Evolutionary conservation across 169 alveolate genomes (phyloP).

Genomic region (Pseudocohnilembus persalinus): DNA sequence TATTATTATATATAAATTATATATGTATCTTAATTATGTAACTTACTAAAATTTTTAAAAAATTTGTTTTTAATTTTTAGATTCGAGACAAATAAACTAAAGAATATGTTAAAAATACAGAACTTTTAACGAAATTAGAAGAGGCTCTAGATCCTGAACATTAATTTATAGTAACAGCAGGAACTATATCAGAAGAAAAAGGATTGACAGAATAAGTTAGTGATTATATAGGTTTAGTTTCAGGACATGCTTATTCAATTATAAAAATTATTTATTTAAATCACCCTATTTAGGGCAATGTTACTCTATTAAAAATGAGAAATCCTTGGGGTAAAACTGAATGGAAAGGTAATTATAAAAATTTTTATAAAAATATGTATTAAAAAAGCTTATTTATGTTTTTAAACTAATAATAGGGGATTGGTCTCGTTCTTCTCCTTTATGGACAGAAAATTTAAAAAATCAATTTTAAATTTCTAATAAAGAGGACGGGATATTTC

Average conservation of each 20-base stretch:
- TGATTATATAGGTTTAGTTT: conserved; percentile 47
- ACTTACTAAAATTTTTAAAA: too few relatives aligned
- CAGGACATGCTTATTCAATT: conserved; percentile 69
- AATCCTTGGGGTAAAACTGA: conserved; percentile 61
- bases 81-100: neutral
- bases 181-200: conserved; percentile 42
- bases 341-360: conserved; percentile 42
- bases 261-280: conserved; percentile 25
- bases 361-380: too few relatives aligned
- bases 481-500: conserved; percentile 56
- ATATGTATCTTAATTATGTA: too few relatives aligned
- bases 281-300: conserved; percentile 32
- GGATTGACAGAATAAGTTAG: conserved; percentile 47
- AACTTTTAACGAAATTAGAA: neutral
- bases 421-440: conserved; percentile 53
- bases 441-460: conserved; percentile 50
- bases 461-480: conserved; percentile 27
- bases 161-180: neutral
- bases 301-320: conserved; percentile 46
- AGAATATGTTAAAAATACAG: neutral
- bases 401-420: conserved; percentile 25
- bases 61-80: neutral
- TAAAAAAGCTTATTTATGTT: neutral
- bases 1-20: too few relatives aligned
- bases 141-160: neutral